Conservation (phyloP, 2,329 filamentous ascomycete species). For the Cyphellophora attinorum region DNA sequence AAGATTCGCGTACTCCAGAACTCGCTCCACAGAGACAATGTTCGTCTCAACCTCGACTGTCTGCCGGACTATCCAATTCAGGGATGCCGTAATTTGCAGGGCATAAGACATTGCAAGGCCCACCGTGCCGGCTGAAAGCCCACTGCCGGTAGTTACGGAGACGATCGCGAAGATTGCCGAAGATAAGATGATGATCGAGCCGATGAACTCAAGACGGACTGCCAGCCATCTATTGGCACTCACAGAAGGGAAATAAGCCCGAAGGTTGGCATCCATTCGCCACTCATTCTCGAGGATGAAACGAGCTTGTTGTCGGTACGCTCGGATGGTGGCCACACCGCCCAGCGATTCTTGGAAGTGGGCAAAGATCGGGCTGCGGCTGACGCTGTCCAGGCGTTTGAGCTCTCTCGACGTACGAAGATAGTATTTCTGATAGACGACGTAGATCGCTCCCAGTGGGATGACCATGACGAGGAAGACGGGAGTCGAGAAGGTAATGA, state of each 20-base stretch:
- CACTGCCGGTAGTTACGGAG: slow-evolving; percentile 60
- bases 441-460: slow-evolving; percentile 70
- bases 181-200: slow-evolving; percentile 82
- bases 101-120: slow-evolving; percentile 96
- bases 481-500: slow-evolving; percentile 76
- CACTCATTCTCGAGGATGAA: slow-evolving; percentile 94
- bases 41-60: slow-evolving; percentile 99
- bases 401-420: slow-evolving; percentile 90
- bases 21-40: slow-evolving; percentile 95
- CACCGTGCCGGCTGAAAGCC: slow-evolving; percentile 63
- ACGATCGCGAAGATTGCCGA: slow-evolving; percentile 75
- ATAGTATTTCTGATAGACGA: slow-evolving; percentile 95
- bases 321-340: slow-evolving; percentile 88
- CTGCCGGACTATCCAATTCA: slow-evolving; percentile 98
- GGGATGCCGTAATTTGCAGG: slow-evolving; percentile 87
- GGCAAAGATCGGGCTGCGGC: slow-evolving; percentile 89
- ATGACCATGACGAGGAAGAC: slow-evolving; percentile 71
- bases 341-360: slow-evolving; percentile 97
- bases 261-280: slow-evolving; percentile 88
- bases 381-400: slow-evolving; percentile 91
- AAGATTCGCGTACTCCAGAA: slow-evolving; percentile 85
- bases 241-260: slow-evolving; percentile 92
- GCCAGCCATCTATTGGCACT: slow-evolving; percentile 92
- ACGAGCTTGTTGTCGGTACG: slow-evolving; percentile 77
- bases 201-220: slow-evolving; percentile 88